Conservation (phyloP, 257 asterid genomes). For the Rauvolfia tetraphylla region DNA sequence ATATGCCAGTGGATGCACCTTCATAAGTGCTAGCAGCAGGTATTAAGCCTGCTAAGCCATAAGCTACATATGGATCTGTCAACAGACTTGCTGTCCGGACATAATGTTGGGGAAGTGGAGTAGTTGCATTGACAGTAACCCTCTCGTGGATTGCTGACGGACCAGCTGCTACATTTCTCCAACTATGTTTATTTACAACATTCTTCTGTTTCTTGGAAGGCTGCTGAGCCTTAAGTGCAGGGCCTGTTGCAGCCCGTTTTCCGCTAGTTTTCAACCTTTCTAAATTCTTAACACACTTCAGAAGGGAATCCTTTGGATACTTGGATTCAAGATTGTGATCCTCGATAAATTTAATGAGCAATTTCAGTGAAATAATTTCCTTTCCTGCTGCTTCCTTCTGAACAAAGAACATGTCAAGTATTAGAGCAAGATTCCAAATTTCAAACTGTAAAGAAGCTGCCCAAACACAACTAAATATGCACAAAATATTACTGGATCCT, state of each 20-base stretch:
- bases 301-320: constrained; percentile 43
- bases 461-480: neutral
- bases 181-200: neutral
- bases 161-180: constrained; percentile 14
- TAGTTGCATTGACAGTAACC: constrained; percentile 1
- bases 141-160: constrained; percentile 10
- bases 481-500: constrained; percentile 27
- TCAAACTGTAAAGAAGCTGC: neutral
- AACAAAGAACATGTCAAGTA: constrained; percentile 11
- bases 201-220: constrained; percentile 16
- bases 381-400: constrained; percentile 53
- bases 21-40: constrained; percentile 37
- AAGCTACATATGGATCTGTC: constrained; percentile 46
- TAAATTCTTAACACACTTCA: constrained; percentile 41
- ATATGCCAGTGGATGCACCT: constrained; percentile 42
- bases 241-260: constrained; percentile 28
- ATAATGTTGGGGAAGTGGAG: constrained; percentile 29
- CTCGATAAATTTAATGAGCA: constrained; percentile 52
- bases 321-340: constrained; percentile 50
- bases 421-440: neutral
- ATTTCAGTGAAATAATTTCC: constrained; percentile 51
- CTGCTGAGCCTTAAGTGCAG: constrained; percentile 10
- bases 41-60: constrained; percentile 36
- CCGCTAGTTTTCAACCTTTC: constrained; percentile 46
- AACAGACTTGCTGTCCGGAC: constrained; percentile 34